Base-by-base conservation (phyloP, 805 yeast species). In the Wickerhamia fluorescens region DNA sequence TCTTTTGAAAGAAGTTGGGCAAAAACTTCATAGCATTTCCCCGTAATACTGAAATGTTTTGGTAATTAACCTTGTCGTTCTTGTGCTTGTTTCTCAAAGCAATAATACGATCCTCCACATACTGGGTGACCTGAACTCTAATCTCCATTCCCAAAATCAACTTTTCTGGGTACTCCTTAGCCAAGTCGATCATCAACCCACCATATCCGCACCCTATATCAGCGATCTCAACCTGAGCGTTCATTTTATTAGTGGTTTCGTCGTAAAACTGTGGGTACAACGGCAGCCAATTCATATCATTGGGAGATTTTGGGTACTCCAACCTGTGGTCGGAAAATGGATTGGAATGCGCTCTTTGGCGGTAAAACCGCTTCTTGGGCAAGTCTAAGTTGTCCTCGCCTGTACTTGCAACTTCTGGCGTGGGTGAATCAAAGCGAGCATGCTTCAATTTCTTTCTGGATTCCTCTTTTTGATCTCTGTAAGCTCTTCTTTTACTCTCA, bases 121-220 rank as follows among this genome's bases (percentile, higher is more conserved):
- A 92, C 44, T 92, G 87, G 1, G 97, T 89, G 28, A 92, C 98
- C 58, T 92, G 98, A 12, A 88, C 96, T 50, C 98, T 73, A 49
- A 92, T 92, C 59, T 92, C 98, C 95, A 92, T 87, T 11, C 98
- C 98, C 25, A 92, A 63, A 25, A 87, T 78, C 46, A 85, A 64
- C 9, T 68, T 71, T 3, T 82, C 73, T 2, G 92, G 87, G 38
- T 83, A 80, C 31, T 61, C 74, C 4, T 87, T 81, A 4, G 95
- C 79, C 33, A 92, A 66, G 30, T 85, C 81, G 20, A 82, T 76
- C 43, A 85, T 54, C 34, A 92, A 66, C 0, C 98, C 98, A 30
- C 98, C 98, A 53, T 84, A 92, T 1, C 98, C 98, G 61, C 98
- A 92, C 6, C 98, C 98, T 35, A 92, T 74, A 52, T 92, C 98